Percentiles rank a stretch among this genome's conserved stretches.
Conservation (phyloP, 208 protist genomes). For the Wallacemonas collosoma region DNA sequence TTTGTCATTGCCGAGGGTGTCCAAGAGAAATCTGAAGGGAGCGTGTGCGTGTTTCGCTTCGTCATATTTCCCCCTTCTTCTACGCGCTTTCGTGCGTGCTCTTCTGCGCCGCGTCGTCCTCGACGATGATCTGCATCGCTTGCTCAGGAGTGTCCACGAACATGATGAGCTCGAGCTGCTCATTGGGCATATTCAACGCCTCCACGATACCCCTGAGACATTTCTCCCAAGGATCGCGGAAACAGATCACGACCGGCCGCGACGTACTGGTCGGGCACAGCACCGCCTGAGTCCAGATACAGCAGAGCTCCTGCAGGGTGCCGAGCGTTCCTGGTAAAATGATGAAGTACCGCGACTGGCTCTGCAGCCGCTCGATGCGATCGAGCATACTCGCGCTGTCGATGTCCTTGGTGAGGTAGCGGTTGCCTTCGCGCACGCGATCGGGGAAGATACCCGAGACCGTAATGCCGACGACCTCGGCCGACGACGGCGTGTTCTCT, state of each 20-base stretch:
- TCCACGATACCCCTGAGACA: constrained; percentile 43
- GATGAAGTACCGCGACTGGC: constrained; percentile 60
- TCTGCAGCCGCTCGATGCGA: constrained; percentile 68
- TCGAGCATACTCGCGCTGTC: constrained; percentile 49
- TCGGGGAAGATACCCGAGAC: constrained; percentile 59
- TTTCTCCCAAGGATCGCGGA: constrained; percentile 71
- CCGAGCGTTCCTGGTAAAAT: constrained; percentile 64
- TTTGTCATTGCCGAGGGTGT: no score
- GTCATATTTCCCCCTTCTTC: not conserved
- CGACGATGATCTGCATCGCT: constrained; percentile 41
- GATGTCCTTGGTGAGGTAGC: constrained; percentile 57
- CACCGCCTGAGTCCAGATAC: constrained; percentile 56
- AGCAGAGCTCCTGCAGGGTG: constrained; percentile 66
- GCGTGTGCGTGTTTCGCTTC: not conserved
- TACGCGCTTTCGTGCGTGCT: not conserved
- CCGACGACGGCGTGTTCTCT: not conserved
- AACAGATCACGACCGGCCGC: constrained; percentile 60
- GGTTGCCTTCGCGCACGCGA: constrained; percentile 50
- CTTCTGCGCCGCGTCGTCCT: constrained; percentile 26
- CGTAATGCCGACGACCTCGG: constrained; percentile 62
- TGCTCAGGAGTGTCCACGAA: constrained; percentile 72
- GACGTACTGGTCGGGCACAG: constrained; percentile 34
- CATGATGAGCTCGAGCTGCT: constrained; percentile 36
- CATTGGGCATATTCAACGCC: constrained; percentile 31
- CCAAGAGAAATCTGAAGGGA: not conserved